phyloP scores from a whole-genome alignment of 2,329 filamentous ascomycete species.

The Xylariaceae sp. region DNA sequence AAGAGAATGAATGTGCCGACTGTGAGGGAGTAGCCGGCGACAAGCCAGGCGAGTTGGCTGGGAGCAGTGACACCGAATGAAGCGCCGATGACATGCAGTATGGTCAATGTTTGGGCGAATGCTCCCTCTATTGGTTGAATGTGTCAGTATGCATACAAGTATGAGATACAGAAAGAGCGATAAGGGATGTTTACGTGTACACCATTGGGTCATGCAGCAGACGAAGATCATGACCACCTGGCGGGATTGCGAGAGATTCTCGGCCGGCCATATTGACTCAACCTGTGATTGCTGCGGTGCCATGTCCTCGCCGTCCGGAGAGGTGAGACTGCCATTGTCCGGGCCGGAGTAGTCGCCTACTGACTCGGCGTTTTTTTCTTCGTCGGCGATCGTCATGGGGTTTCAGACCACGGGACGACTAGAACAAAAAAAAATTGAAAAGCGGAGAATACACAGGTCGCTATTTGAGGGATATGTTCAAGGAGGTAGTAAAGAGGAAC shows the following conservation, averaged over 20 bases:
- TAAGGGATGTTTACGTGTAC: conserved; percentile 15
- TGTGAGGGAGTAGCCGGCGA: conserved; percentile 44
- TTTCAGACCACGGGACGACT: no score
- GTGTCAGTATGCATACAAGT: not conserved
- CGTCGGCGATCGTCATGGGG: no score
- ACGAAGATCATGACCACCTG: conserved; percentile 17
- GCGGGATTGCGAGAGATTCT: conserved; percentile 14
- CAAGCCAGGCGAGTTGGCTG: conserved; percentile 41
- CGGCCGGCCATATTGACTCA: conserved; percentile 17
- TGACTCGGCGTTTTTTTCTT: no score
- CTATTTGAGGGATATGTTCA: no score
- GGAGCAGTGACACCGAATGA: conserved; percentile 38
- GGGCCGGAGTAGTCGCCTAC: no score
- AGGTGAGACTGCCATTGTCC: conserved; percentile 3
- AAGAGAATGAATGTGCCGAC: conserved; percentile 48
- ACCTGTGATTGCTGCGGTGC: conserved; percentile 11
- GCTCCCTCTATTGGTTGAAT: conserved; percentile 12
- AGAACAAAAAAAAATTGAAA: no score
- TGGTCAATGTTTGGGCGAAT: conserved; percentile 11
- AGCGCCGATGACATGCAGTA: conserved; percentile 39
- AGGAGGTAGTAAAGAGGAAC: no score
- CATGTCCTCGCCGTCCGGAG: conserved; percentile 14
- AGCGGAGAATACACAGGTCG: no score
- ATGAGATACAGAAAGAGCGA: not conserved
- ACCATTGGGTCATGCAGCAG: conserved; percentile 21